Base-by-base conservation (phyloP, 2,329 filamentous ascomycete genomes). In the Rhinocladiella mackenziei region DNA sequence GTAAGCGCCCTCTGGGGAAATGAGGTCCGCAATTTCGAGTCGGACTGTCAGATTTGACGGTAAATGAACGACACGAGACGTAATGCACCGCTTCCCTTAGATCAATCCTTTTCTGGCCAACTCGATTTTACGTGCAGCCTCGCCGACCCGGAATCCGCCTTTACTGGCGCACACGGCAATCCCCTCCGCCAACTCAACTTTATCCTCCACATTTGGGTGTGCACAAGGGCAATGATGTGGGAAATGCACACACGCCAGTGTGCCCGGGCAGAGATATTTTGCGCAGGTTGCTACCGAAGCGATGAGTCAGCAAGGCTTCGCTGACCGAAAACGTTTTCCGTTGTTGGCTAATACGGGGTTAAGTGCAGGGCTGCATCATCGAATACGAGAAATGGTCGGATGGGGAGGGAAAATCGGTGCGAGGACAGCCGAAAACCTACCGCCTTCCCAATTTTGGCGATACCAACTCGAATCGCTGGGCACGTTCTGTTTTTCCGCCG, bases 181-280 rank as follows among this genome's bases (percentile, higher is more conserved):
- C 25, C 71, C 71, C 39, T 73, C 70, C 8, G 65, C 67, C n/a
- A 73, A 50, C 48, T 73, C 86, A 52, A 88, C 78, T 62, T 92
- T 92, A 55, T 91, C 86, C 61, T 91, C 82, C 50, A 84, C 72
- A 6, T 73, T 68, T 1, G 84, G 81, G 71, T 84, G 94, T 2
- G 88, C 76, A 69, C 92, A 98, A 19, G 92, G 92, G 67, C 92
- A 98, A 68, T 98, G 92, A 65, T 97, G 91, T 1, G 92, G 89
- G 70, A 94, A 92, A 64, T 94, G 84, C 5, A 98, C 92, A 71
- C 92, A 98, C 25, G 89, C 86, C 48, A 98, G 78, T 0, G 92
- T 97, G 54, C 88, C 87, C 2, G 92, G 89, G 63, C 92, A 98
- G 43, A 98, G 81, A 64, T 96, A 98, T 57, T 91, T 89, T 59